Percentiles rank a stretch among this genome's conserved stretches.
phyloP scores from a whole-genome alignment of 208 protist genomes.

The Plasmodiophora brassicae region DNA sequence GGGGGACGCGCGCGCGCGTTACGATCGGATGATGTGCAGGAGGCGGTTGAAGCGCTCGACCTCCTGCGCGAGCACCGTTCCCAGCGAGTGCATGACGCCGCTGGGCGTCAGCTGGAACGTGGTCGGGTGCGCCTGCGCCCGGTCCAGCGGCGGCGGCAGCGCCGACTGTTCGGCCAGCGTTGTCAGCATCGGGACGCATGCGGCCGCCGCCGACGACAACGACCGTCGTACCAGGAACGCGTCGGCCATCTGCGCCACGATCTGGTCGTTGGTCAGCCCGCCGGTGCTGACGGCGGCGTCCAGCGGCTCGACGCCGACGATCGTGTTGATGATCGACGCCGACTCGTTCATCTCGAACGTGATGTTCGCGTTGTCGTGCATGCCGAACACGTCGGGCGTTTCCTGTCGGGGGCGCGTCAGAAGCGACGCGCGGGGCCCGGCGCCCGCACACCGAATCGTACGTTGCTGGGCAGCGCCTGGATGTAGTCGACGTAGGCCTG shows the following conservation, averaged over 20 bases:
- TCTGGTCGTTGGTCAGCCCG: conserved; percentile 73
- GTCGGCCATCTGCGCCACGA: conserved; percentile 78
- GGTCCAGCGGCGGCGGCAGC: not conserved
- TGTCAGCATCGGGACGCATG: not conserved
- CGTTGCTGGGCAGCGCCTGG: not conserved
- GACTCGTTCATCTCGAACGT: conserved; percentile 87
- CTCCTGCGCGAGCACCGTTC: conserved; percentile 89
- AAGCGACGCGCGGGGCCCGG: conserved; percentile 61
- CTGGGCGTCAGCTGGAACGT: conserved; percentile 75
- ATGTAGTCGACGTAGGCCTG: not conserved
- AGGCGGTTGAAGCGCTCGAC: conserved; percentile 91
- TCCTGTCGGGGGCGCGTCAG: conserved; percentile 76
- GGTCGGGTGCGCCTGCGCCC: conserved; percentile 62
- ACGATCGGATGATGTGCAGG: conserved; percentile 54
- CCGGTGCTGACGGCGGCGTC: conserved; percentile 50
- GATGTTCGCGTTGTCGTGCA: conserved; percentile 93
- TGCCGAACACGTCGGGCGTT: conserved; percentile 87
- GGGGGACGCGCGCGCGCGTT: not conserved
- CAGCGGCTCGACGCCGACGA: conserved; percentile 81
- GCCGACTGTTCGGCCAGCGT: not conserved
- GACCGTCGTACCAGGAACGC: conserved; percentile 69
- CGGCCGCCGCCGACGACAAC: too few species aligned
- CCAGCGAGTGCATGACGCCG: conserved; percentile 78
- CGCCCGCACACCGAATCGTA: not conserved
- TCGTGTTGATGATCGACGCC: conserved; percentile 75